Evolutionary conservation across 805 yeast genomes (phyloP).

Genomic region (Lipomyces spencermartinsiae): DNA sequence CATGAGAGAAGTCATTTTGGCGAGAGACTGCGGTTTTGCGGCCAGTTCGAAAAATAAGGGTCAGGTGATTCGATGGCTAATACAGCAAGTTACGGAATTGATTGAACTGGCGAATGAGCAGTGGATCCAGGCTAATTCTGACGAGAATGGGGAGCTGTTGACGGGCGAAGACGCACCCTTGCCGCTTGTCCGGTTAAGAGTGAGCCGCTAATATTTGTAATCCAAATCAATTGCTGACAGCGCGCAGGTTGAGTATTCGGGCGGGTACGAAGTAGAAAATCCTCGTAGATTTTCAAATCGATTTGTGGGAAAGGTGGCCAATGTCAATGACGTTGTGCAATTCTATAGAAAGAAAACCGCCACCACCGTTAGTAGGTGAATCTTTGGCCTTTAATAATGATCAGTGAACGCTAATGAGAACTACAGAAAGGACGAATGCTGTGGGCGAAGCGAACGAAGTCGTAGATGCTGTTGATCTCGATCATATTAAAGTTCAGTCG

Average conservation of each 20-base stretch:
- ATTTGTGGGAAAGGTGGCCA: conserved; percentile 90
- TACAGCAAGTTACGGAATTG: conserved; percentile 68
- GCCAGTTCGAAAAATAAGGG: conserved; percentile 67
- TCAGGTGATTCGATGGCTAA: conserved; percentile 65
- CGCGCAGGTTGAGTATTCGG: conserved; percentile 68
- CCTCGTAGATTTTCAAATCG: conserved; percentile 86
- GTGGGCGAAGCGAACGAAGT: conserved; percentile 21
- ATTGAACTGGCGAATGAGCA: conserved; percentile 63
- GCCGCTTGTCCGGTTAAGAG: conserved; percentile 81
- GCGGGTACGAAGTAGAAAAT: conserved; percentile 91
- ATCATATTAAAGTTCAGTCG: conserved; percentile 61
- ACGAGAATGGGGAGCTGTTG: conserved; percentile 40
- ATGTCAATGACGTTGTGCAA: conserved; percentile 82
- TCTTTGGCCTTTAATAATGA: conserved; percentile 10
- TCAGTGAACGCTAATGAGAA: background rate
- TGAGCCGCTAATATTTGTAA: conserved; percentile 1
- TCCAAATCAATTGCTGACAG: conserved; percentile 42
- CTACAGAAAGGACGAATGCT: conserved; percentile 18
- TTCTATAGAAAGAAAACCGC: conserved; percentile 61
- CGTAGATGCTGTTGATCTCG: conserved; percentile 45
- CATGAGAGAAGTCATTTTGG: conserved; percentile 67
- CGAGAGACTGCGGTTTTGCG: conserved; percentile 58
- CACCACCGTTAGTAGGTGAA: conserved; percentile 27
- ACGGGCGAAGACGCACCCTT: conserved; percentile 60
- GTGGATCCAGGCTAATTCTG: conserved; percentile 51